Evolutionary conservation across 257 asterid species (phyloP), one percentile per base, ranked within the genome.

Genomic region (Petunia secreta): DNA sequence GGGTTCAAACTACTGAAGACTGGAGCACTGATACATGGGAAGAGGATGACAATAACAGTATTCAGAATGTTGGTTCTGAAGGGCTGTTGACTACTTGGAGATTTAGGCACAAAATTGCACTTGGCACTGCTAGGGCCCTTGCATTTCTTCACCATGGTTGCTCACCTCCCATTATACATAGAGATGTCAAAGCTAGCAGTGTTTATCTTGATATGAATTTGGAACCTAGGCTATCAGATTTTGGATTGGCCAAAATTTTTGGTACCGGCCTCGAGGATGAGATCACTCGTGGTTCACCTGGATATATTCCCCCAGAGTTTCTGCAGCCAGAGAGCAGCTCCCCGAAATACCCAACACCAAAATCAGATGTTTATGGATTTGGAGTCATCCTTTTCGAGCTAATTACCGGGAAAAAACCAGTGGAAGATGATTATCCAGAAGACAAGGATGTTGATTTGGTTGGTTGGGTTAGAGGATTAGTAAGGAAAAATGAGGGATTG

Each of bases 111-210:
- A 79, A 83, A 40, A 55, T 83, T 11, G 86, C 86, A 6, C 83
- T 83, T 38, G 83, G 86, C 36, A 83, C 86, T 3, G 86, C 86
- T 8, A 63, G 86, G 6, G 86, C 83, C 38, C 80, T 83, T n/a
- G 83, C 86, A 5, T 83, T 83, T 80, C 86, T 83, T 52, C 86
- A 83, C 80, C 86, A 83, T 65, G 86, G 86, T 48, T 83, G 86
- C 5, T 83, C 86, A n/a, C 86, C 86, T 53, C 86, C 86, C 13
- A 83, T 83, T 37, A 79, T 83, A 41, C 86, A 83, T 63, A 63
- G 86, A 54, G 86, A 83, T 64, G 73, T 83, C 50, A 83, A 83
- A 68, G 83, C 83, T 16, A 83, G 86, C 50, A 79, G 83, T 25
- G 75, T 83, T 52, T 83, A 79, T 76, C 81, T 83, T 77, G 86